Percentiles rank a stretch among this genome's conserved stretches.
phyloP scores from a whole-genome alignment of 257 asterid genomes.

The Paraleonurus japonicus region DNA sequence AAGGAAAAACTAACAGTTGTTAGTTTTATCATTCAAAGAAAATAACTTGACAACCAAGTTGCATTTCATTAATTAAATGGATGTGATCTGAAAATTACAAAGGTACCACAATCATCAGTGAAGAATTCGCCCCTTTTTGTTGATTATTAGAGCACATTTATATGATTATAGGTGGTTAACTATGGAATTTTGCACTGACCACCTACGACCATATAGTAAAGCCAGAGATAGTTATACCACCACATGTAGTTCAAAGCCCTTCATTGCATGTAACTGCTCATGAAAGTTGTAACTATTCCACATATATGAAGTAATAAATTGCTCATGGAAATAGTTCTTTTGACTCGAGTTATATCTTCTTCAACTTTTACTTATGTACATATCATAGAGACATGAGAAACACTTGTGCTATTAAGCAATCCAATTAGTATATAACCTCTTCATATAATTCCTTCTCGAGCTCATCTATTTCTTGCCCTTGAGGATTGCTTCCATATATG shows the following conservation, averaged over 20 bases:
- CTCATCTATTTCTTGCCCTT: slow-evolving; percentile 57
- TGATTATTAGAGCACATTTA: slow-evolving; percentile 5
- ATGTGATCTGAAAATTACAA: neutral
- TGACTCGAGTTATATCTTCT: neutral
- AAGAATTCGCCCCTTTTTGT: neutral
- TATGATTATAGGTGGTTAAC: slow-evolving; percentile 10
- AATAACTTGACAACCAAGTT: slow-evolving; percentile 9
- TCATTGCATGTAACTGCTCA: slow-evolving; percentile 15
- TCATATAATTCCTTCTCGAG: slow-evolving; percentile 85
- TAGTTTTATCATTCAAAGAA: slow-evolving; percentile 2
- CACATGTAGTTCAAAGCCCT: slow-evolving; percentile 2
- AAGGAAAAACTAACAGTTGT: neutral
- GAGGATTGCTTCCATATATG: slow-evolving; percentile 75
- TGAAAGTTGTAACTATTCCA: slow-evolving; percentile 12
- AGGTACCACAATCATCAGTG: slow-evolving; percentile 5
- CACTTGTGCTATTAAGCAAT: slow-evolving; percentile 12
- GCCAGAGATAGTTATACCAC: neutral
- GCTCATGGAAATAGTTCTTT: neutral
- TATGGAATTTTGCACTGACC: neutral
- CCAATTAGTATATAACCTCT: slow-evolving; percentile 60
- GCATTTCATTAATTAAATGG: neutral
- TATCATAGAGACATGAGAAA: slow-evolving; percentile 20
- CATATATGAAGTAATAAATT: slow-evolving; percentile 4
- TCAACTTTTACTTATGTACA: slow-evolving; percentile 1
- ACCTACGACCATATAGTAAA: slow-evolving; percentile 22